A percentile compares a stretch with the other conserved stretches of the same genome.
phyloP scores from a whole-genome alignment of 129 eudicot species.

The Artemisia argyi region DNA sequence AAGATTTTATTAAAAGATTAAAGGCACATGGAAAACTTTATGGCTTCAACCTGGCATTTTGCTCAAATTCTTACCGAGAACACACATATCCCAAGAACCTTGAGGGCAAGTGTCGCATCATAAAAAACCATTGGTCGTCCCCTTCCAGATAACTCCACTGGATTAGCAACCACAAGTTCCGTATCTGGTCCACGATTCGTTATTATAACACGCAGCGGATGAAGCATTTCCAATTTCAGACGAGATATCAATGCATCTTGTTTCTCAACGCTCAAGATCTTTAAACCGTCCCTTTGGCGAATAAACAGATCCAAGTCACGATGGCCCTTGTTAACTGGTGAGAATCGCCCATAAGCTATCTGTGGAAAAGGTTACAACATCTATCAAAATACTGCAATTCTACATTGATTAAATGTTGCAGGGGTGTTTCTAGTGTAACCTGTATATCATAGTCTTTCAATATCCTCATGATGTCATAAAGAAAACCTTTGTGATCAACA shows the following conservation, averaged over 20 bases:
- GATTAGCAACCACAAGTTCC: slow-evolving; percentile 77
- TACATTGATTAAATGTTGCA: too few species aligned
- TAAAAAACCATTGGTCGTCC: slow-evolving; percentile 75
- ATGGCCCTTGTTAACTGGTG: slow-evolving; percentile 52
- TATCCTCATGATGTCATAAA: slow-evolving; percentile 80
- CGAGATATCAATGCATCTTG: slow-evolving; percentile 45
- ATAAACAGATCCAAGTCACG: slow-evolving; percentile 66
- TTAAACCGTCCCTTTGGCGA: slow-evolving; percentile 55
- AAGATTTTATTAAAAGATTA: too few species aligned
- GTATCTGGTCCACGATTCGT: slow-evolving; percentile 71
- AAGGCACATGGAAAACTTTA: too few species aligned
- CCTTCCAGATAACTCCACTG: slow-evolving; percentile 65
- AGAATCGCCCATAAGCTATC: slow-evolving; percentile 69
- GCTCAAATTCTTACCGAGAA: slow-evolving; percentile 52
- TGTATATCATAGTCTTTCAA: slow-evolving; percentile 66
- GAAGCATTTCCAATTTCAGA: slow-evolving; percentile 68
- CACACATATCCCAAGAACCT: slow-evolving; percentile 59
- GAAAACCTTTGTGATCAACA: slow-evolving; percentile 88
- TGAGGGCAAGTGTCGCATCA: slow-evolving; percentile 65
- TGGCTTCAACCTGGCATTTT: neutral
- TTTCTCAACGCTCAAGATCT: slow-evolving; percentile 53
- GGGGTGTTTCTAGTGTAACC: slow-evolving; percentile 24
- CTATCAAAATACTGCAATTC: neutral
- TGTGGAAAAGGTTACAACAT: slow-evolving; percentile 17
- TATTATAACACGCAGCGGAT: slow-evolving; percentile 58